Percentiles rank a stretch among this genome's conserved stretches.
These are phyloP conservation scores for Picea sitchensis DNA, from an alignment of 75 land plant genomes.

Conservation along the genomic window DNA sequence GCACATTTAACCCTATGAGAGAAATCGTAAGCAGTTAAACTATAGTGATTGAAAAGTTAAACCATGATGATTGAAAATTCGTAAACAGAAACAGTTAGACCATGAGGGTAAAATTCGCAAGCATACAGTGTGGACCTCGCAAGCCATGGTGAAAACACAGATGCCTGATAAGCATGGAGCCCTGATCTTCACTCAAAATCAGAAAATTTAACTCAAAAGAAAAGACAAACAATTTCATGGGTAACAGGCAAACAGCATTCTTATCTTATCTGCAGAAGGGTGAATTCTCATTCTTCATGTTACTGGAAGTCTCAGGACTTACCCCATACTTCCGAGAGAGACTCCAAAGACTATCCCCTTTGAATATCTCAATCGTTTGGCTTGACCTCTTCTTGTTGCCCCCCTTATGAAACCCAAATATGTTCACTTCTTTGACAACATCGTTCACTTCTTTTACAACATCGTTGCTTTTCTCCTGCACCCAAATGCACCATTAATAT, in stretches of 20 bases:
- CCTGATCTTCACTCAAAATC: no score
- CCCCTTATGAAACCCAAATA: background rate
- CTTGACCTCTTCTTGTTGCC: background rate
- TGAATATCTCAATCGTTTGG: conserved; percentile 10
- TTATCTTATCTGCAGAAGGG: background rate
- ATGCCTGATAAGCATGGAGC: no score
- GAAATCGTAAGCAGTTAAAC: no score
- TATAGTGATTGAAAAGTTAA: no score
- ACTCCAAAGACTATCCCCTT: conserved; percentile 24
- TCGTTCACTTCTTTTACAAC: background rate
- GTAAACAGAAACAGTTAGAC: no score
- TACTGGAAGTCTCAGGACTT: background rate
- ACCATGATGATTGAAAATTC: no score
- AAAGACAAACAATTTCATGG: background rate
- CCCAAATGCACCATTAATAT: background rate
- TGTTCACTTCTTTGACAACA: background rate
- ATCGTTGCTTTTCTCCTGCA: background rate
- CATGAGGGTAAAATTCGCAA: no score
- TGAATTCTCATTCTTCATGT: background rate
- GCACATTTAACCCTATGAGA: no score
- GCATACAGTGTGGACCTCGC: no score
- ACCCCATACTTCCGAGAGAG: conserved; percentile 23
- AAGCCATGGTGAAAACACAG: no score
- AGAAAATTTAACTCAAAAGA: background rate
- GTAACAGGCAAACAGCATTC: background rate